Base-by-base conservation (phyloP, 805 yeast species). In the Yamadazyma endophytica region DNA sequence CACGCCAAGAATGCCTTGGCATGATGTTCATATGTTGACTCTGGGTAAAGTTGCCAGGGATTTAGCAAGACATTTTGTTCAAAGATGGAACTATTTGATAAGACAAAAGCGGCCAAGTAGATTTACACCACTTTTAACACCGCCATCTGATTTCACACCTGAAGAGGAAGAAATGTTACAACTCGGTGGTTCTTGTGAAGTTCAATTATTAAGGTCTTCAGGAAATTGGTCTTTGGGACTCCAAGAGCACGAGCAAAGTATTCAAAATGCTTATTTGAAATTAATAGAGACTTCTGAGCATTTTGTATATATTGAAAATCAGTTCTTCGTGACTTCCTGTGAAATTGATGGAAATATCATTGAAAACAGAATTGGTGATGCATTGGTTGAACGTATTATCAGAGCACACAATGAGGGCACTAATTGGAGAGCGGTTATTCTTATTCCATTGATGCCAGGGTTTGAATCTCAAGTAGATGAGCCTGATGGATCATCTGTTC, bases 1-100 rank as follows among this genome's bases (percentile, higher is more conserved):
- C 13, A 71, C 75, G 13, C 97, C 98, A 2, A 75, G 99, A 47
- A 92, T 92, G 99, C 98, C 98, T 7, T 92, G 98, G 99, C 99
- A 92, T 57, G 99, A 92, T 69, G 86, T 92, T 22, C 97, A 92
- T 45, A 92, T 89, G 95, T 78, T 88, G 61, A 79, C 94, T 1
- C 76, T 89, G 2, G 99, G 99, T 9, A 94, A 89, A 49, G 78
- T 89, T 3, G 98, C 97, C 0, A 72, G 97, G 37, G 99, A 92
- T 55, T 58, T 90, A 31, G 75, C 95, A 0, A 75, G 98, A 35
- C 97, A 92, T 56, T 92, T 94, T 58, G 94, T 88, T 9, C 98
- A 92, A 62, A 75, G 99, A 47, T 92, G 98, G 98, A 92, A 92
- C 54, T 92, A 86, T 51, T 66, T 92, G 23, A 57, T 94, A 31